A percentile compares a stretch with the other conserved stretches of the same genome.
Evolutionary conservation across 805 yeast species (phyloP).

Genomic region (Hanseniaspora guilliermondii): DNA sequence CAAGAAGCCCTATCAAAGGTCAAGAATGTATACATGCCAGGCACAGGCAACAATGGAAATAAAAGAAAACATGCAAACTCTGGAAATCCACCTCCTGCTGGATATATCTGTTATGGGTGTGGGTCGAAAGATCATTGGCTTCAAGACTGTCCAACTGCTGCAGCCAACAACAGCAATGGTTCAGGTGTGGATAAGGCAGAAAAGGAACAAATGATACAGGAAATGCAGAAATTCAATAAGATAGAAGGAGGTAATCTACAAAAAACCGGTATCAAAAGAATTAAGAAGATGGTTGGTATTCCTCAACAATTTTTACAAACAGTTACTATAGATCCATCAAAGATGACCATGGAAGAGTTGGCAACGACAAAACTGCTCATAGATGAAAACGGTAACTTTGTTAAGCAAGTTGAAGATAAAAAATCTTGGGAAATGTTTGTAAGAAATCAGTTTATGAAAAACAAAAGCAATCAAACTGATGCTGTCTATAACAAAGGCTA

Average conservation of each 20-base stretch:
- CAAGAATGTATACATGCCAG: slow-evolving; percentile 31
- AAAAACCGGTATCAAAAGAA: slow-evolving; percentile 37
- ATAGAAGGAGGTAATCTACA: slow-evolving; percentile 13
- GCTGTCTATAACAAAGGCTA: slow-evolving; percentile 36
- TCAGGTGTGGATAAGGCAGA: slow-evolving; percentile 3
- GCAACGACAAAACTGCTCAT: slow-evolving; percentile 56
- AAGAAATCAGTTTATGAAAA: slow-evolving; percentile 37
- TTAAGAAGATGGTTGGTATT: slow-evolving; percentile 91
- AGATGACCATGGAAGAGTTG: slow-evolving; percentile 55
- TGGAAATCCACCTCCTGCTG: slow-evolving; percentile 63
- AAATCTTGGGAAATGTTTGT: slow-evolving; percentile 84
- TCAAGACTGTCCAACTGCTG: slow-evolving; percentile 63
- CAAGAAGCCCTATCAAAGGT: slow-evolving; percentile 84
- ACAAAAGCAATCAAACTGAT: slow-evolving; percentile 31
- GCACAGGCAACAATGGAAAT: slow-evolving; percentile 31
- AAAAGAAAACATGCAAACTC: slow-evolving; percentile 10
- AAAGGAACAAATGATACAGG: slow-evolving; percentile 70
- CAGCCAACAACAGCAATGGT: slow-evolving; percentile 47
- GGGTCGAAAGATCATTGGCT: slow-evolving; percentile 95
- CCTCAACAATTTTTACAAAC: slow-evolving; percentile 86
- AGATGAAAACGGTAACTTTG: slow-evolving; percentile 90
- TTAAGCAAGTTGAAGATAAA: slow-evolving; percentile 87
- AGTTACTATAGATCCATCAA: slow-evolving; percentile 38
- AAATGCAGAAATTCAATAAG: slow-evolving; percentile 24
- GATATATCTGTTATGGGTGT: slow-evolving; percentile 91